Evolutionary conservation across 2,329 filamentous ascomycete species (phyloP).

Genomic region (Nemania sp.): DNA sequence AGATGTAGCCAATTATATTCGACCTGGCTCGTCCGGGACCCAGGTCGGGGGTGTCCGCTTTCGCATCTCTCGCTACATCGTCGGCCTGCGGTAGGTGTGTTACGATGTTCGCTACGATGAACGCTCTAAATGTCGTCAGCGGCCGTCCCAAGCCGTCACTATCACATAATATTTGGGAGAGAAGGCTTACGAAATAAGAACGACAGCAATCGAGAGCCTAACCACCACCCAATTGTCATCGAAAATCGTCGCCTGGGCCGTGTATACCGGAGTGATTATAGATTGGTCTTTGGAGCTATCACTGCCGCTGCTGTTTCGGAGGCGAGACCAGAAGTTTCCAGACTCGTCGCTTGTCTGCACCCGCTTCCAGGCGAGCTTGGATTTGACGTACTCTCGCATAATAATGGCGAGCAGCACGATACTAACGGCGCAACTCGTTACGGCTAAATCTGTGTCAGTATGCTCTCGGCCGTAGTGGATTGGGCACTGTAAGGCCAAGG

Average conservation of each 20-base stretch:
- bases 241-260: constrained; percentile 23
- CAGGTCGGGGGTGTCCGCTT: constrained; percentile 31
- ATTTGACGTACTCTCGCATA: constrained; percentile 26
- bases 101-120: constrained; percentile 32
- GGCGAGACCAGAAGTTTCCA: constrained; percentile 20
- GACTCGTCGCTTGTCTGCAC: constrained; percentile 5
- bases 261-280: constrained; percentile 12
- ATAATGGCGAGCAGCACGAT: constrained; percentile 27
- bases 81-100: constrained; percentile 31
- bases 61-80: constrained; percentile 28
- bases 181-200: constrained; percentile 30
- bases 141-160: background rate
- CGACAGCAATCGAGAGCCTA: constrained; percentile 30
- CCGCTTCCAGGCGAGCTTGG: constrained; percentile 27
- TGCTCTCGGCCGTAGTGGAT: background rate
- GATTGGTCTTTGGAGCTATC: constrained; percentile 10
- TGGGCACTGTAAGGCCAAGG: background rate
- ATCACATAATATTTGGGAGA: background rate
- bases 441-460: constrained; percentile 24
- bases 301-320: constrained; percentile 9
- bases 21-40: constrained; percentile 29
- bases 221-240: constrained; percentile 33
- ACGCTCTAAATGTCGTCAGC: constrained; percentile 21
- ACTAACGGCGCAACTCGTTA: constrained; percentile 26
- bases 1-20: constrained; percentile 35